These are phyloP conservation scores for Zygoascus meyerae DNA, from an alignment of 1,139 yeast species.

Conservation along the genomic window DNA sequence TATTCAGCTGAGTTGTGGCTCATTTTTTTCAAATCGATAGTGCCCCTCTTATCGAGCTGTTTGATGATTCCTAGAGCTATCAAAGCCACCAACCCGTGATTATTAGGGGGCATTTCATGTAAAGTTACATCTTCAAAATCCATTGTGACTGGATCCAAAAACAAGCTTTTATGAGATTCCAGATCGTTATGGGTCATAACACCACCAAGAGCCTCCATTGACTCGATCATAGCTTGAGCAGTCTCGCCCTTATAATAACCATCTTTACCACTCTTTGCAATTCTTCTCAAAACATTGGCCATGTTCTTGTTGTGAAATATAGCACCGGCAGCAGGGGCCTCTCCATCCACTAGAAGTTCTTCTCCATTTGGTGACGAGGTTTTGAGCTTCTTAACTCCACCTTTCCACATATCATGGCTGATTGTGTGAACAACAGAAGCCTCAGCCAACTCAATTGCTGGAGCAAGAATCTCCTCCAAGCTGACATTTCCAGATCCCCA, in stretches of 20 bases:
- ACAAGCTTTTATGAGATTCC: conserved; percentile 48
- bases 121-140: conserved; percentile 37
- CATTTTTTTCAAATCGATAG: conserved; percentile 42
- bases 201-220: conserved; percentile 50
- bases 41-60: conserved; percentile 42
- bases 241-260: conserved; percentile 66
- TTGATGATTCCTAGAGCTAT: conserved; percentile 62
- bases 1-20: conserved; percentile 69
- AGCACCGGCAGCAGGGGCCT: conserved; percentile 58
- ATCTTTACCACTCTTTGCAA: conserved; percentile 53
- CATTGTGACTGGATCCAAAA: conserved; percentile 56
- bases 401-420: conserved; percentile 50
- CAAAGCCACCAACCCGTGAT: conserved; percentile 71
- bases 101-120: conserved; percentile 82
- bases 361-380: conserved; percentile 32
- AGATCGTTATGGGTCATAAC: conserved; percentile 53
- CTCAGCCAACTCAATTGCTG: conserved; percentile 68
- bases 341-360: conserved; percentile 39
- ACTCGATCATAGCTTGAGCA: conserved; percentile 59
- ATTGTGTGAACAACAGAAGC: conserved; percentile 65
- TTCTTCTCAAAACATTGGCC: conserved; percentile 48
- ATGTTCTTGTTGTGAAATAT: conserved; percentile 47
- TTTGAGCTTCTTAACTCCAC: conserved; percentile 37
- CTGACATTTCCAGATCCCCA: conserved; percentile 73
- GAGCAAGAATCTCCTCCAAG: conserved; percentile 53